Conservation (phyloP, 495 filamentous ascomycete species). For the Penicillium maclennaniae region DNA sequence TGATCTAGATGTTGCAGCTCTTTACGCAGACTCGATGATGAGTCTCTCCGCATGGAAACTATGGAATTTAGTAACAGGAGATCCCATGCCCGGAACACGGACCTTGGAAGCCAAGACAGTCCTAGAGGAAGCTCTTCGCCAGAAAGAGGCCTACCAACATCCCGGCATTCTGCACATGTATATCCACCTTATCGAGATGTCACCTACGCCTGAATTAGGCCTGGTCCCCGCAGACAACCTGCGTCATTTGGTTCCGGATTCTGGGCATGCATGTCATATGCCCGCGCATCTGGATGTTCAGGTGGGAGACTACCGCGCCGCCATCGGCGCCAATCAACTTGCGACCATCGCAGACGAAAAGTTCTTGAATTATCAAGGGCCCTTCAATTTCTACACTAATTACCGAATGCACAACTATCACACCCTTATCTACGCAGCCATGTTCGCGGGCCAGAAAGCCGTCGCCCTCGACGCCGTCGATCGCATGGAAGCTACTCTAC, state of each 20-base stretch:
- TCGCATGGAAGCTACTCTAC: conserved; percentile 49
- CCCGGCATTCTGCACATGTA: conserved; percentile 63
- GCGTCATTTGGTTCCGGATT: conserved; percentile 57
- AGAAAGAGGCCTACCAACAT: conserved; percentile 36
- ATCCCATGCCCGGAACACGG: conserved; percentile 51
- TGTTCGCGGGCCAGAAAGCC: conserved; percentile 58
- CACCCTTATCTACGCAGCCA: conserved; percentile 62
- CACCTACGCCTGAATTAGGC: conserved; percentile 51
- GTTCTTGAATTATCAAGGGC: conserved; percentile 45
- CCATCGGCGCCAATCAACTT: conserved; percentile 52
- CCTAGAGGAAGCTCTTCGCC: conserved; percentile 49
- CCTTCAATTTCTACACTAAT: conserved; percentile 59
- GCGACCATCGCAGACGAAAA: conserved; percentile 56
- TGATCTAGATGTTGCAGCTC: conserved; percentile 54
- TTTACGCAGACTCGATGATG: conserved; percentile 63
- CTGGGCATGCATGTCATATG: conserved; percentile 65
- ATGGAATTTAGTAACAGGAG: conserved; percentile 56
- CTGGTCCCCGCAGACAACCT: conserved; percentile 52
- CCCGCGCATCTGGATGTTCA: conserved; percentile 63
- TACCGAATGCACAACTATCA: conserved; percentile 64
- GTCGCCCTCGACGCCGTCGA: conserved; percentile 49
- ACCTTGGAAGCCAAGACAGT: conserved; percentile 55
- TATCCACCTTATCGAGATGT: conserved; percentile 71
- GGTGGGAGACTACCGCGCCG: conserved; percentile 57
- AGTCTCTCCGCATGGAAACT: conserved; percentile 62